Evolutionary conservation across 176 grass and related monocot species (phyloP), one percentile per base, ranked within the genome.

Genomic region (Ampelocalamus luodianensis): DNA sequence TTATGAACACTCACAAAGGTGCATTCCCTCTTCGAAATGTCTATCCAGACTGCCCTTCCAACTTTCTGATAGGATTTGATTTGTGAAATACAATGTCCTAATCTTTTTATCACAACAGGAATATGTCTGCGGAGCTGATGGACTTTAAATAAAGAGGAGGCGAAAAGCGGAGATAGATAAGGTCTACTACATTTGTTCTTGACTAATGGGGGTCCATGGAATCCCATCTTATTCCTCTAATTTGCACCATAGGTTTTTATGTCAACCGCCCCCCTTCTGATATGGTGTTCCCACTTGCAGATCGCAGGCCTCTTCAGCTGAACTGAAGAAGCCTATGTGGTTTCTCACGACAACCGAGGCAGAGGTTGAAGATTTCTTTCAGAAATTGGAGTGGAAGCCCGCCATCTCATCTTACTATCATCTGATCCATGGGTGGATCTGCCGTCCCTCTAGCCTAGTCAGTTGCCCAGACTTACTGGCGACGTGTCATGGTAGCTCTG

Each of bases 151-250:
- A 83, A 83, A 79, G 80, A 74, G 87, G 60, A 54, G 22, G 10
- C 32, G 60, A 67, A 87, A 90, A 78, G 78, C 0, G 27, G 59
- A 67, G 51, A 74, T 61, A 83, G 89, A 90, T 87, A 87, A 87
- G 79, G 67, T 60, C 54, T 69, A 79, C 53, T 74, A 61, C 79
- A 79, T 79, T 61, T 87, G 50, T 74, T 78, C 60, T 82, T 90
- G 84, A 78, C 51, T 78, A 78, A 72, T 68, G 68, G 73, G 79
- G 84, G 85, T 68, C 89, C 68, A 79, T 51, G 85, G 89, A 83
- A 84, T 75, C 61, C 46, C 38, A 26, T 63, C 24, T 75, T 79
- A 83, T 87, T 90, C 75, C 22, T 83, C 74, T 79, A 73, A 79
- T 87, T 73, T 83, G 44, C 49, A 61, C 74, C 68, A 34, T 83